Evolutionary conservation across 768 basidiomycete genomes (phyloP), one percentile per base, ranked within the genome.

Genomic region (Boletus edulis): DNA sequence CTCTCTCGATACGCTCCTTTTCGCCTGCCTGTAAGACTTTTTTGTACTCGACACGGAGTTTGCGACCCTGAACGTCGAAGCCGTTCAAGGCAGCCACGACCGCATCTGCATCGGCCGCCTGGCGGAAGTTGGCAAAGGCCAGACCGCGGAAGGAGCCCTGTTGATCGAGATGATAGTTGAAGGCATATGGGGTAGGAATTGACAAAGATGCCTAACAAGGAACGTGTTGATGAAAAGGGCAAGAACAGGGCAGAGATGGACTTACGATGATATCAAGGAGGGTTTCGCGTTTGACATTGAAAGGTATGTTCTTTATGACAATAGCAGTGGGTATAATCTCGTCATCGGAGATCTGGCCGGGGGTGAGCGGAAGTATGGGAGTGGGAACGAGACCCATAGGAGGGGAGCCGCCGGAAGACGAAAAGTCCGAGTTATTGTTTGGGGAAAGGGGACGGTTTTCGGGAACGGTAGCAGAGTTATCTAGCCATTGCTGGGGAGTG

Each of bases 231-330:
- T 61, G 42, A 65, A 46, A 15, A 11, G 14, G 52, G 58, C 34
- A 31, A 8, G 24, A 17, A 61, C 2, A 4, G 35, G 14, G 31
- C 31, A 44, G 42, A 37, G 49, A 57, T 60, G 48, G 46, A 83
- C 92, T 60, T 54, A 96, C 95, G 71, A 99, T 98, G 71, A 98
- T 94, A 76, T 90, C 88, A 67, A 98, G 85, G 63, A 99, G 83
- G 42, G 92, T 92, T 76, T 98, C 96, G 68, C 92, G 87, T 76
- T 94, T 92, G 62, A 98, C 94, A 66, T 94, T 94, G 81, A 99
- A 99, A 62, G 96, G 96, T 77, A 99, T 99, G 79, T 98, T 98
- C 84, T 99, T 99, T 74, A 99, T 98, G 69, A 99, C 97, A 67
- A 99, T 98, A 51, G 97, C 97, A 11, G 95, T 98, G 52, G 96